Percentiles rank a stretch among this genome's conserved stretches.
Conservation (phyloP, 352 stramenopile species). For the Pythium oligandrum region DNA sequence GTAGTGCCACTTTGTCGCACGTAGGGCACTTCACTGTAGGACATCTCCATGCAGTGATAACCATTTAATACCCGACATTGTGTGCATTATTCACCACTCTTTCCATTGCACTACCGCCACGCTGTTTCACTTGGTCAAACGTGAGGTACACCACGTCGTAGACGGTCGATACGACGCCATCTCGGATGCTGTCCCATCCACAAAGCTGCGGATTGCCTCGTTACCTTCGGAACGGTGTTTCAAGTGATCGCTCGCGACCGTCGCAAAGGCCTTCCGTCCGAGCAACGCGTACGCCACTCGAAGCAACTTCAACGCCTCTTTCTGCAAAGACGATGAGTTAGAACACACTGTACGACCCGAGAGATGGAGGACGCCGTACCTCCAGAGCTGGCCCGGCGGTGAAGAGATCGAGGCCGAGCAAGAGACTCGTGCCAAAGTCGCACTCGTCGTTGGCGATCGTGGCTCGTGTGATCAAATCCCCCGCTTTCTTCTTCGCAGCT, state of each 20-base stretch:
- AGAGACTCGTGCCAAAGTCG: constrained; percentile 59
- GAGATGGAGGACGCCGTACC: constrained; percentile 14
- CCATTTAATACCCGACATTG: too few relatives aligned
- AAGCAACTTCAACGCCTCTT: constrained; percentile 39
- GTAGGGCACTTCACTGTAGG: too few relatives aligned
- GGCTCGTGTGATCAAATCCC: constrained; percentile 51
- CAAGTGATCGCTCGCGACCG: constrained; percentile 29
- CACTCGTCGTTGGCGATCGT: constrained; percentile 70
- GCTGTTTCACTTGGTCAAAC: too few relatives aligned
- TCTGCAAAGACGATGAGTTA: constrained; percentile 16
- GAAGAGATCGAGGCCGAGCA: constrained; percentile 61
- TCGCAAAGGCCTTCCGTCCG: constrained; percentile 36
- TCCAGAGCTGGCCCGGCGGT: constrained; percentile 32
- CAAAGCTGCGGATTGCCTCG: too few relatives aligned
- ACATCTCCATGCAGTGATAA: too few relatives aligned
- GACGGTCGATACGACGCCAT: too few relatives aligned
- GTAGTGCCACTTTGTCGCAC: too few relatives aligned
- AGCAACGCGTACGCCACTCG: constrained; percentile 50
- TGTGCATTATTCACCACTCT: too few relatives aligned
- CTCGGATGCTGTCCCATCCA: too few relatives aligned
- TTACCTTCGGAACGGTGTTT: constrained; percentile 20
- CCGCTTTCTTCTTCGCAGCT: constrained; percentile 27
- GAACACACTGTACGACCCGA: background rate
- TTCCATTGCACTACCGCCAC: too few relatives aligned
- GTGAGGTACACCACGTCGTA: too few relatives aligned